Base-by-base conservation (phyloP, 2,329 filamentous ascomycete genomes). In the Trichocomaceae sp. region DNA sequence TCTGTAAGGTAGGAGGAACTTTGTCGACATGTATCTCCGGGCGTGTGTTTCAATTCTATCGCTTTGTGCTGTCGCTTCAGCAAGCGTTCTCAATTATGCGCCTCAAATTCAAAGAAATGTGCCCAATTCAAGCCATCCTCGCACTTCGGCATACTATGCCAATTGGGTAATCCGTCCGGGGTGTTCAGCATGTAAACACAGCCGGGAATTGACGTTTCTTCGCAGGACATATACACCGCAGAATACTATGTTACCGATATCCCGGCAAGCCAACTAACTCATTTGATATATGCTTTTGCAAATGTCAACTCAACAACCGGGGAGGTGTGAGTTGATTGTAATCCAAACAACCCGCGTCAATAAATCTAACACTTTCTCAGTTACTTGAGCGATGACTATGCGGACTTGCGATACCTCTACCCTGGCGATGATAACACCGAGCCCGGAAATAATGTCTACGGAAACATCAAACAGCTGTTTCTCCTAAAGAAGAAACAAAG, bases 181-280 rank as follows among this genome's bases (percentile, higher is more conserved):
- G 22, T 22, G 1, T 12, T 52, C 2, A 17, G 44, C 8, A n/a
- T 1, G 17, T n/a, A 15, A 9, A 35, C 17, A 2, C 7, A 31
- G 17, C 4, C 23, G 23, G 23, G 7, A 17, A 29, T 13, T 45
- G 15, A 42, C 49, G 7, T 10, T 45, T 45, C 17, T 9, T 15
- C 19, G 48, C 31, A 76, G 88, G 88, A 86, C 60, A 91, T 93
- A 62, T 95, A 95, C 70, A 13, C 89, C 89, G 0, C 87, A 93
- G 66, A 83, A 92, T 66, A 79, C 96, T 2, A 46, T n/a, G 44
- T 50, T 19, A 49, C 52, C 10, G 45, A 54, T 26, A 35, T 54
- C 17, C 52, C 52, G 9, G 52, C 45, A 9, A 49, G 23, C 12
- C 37, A 39, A 19, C 31, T 55, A n/a, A 55, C 47, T 2, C 47